Evolutionary conservation across 2,329 filamentous ascomycete species (phyloP).

Genomic region (Colletotrichum tofieldiae): DNA sequence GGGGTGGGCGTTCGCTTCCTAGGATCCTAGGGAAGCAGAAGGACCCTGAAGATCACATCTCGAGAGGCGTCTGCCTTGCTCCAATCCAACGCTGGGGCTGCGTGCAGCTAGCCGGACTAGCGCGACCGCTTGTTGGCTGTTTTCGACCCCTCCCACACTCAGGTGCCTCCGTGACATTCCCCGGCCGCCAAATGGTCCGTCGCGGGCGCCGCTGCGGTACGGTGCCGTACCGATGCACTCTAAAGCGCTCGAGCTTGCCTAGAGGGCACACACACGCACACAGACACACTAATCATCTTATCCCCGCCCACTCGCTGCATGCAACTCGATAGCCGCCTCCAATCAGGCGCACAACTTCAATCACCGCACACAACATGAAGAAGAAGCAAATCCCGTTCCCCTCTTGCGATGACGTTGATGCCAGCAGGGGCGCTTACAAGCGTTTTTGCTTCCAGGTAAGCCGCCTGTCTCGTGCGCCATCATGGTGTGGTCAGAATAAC

Average conservation of each 20-base stretch:
- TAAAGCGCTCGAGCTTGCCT: neutral
- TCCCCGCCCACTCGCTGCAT: constrained; percentile 21
- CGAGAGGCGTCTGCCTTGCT: constrained; percentile 31
- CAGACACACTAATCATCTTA: neutral
- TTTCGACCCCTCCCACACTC: constrained; percentile 6
- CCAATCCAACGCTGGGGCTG: constrained; percentile 32
- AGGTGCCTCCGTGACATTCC: constrained; percentile 31
- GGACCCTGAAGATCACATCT: constrained; percentile 42
- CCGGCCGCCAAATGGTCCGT: constrained; percentile 38
- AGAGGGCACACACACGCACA: neutral
- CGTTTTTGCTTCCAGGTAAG: neutral
- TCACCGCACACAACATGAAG: constrained; percentile 19
- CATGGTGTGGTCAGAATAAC: neutral
- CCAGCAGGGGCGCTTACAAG: constrained; percentile 19
- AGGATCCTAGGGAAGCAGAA: constrained; percentile 22
- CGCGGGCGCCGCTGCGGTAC: constrained; percentile 32
- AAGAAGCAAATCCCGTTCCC: constrained; percentile 21
- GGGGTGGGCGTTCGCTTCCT: constrained; percentile 24
- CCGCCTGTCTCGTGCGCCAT: constrained; percentile 1
- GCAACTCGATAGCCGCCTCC: constrained; percentile 31
- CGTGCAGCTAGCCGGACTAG: constrained; percentile 37
- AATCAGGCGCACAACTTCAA: constrained; percentile 22
- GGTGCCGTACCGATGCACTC: constrained; percentile 37
- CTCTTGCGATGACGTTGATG: constrained; percentile 32
- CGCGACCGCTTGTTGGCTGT: constrained; percentile 32